These are phyloP conservation scores for Monosporascus sp. DNA, from an alignment of 2,329 filamentous ascomycete species.

Conservation along the genomic window DNA sequence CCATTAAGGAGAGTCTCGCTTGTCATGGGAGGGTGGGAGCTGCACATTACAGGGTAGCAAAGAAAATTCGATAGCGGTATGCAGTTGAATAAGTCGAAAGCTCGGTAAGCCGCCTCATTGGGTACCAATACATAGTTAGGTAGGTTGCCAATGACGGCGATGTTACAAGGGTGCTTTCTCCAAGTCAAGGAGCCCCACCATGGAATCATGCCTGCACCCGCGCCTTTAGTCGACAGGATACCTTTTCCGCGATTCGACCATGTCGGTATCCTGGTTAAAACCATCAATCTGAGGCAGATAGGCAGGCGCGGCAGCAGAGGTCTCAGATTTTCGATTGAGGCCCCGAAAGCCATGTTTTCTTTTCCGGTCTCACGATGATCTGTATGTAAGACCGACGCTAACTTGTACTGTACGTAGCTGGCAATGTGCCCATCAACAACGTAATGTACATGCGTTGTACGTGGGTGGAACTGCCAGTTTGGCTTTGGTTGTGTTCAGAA, in stretches of 20 bases:
- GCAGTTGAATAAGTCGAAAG: neutral
- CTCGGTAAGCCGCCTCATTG: neutral
- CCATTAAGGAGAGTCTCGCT: no score
- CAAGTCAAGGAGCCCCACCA: no score
- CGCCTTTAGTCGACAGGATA: neutral
- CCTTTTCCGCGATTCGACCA: neutral
- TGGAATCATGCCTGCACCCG: neutral
- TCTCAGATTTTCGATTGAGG: neutral
- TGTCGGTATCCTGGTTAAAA: neutral
- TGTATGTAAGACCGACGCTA: no score
- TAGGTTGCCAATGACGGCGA: neutral
- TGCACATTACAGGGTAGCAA: no score
- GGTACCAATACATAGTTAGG: neutral
- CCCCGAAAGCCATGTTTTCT: neutral
- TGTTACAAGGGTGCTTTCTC: neutral
- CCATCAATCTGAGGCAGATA: neutral
- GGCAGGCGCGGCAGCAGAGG: neutral
- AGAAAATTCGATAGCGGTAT: neutral
- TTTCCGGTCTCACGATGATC: neutral
- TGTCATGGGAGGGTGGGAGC: no score
- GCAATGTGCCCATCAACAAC: no score
- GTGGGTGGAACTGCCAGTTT: no score
- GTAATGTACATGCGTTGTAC: no score
- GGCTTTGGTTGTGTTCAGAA: no score
- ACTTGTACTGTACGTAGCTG: no score